A percentile compares a stretch with the other conserved stretches of the same genome.
Conservation (phyloP, 176 grass and related monocot genomes). For the Avena sativa region DNA sequence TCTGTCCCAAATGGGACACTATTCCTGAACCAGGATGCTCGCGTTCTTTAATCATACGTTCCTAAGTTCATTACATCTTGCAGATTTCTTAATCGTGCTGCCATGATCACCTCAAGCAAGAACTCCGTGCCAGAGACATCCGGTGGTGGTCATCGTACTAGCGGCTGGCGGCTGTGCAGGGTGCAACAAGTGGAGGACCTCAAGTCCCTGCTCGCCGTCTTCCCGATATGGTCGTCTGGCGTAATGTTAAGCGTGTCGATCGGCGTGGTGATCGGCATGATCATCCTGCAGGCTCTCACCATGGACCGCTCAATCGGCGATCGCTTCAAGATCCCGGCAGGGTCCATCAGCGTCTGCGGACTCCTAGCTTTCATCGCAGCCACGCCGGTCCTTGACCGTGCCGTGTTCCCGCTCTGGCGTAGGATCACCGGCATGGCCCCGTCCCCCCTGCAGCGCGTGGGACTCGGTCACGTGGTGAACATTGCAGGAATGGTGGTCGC, state of each 20-base stretch:
- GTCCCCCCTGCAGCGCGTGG: conserved; percentile 53
- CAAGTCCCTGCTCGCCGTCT: conserved; percentile 45
- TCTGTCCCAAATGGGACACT: not conserved
- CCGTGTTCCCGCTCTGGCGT: conserved; percentile 50
- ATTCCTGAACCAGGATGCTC: not conserved
- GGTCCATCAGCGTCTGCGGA: conserved; percentile 39
- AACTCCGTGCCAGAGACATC: not conserved
- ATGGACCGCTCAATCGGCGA: conserved; percentile 59
- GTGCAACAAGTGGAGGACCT: conserved; percentile 57
- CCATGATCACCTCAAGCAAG: conserved; percentile 46
- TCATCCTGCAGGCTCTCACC: conserved; percentile 58
- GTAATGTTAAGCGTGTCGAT: conserved; percentile 53
- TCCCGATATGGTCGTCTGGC: conserved; percentile 50
- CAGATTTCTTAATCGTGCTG: conserved; percentile 62
- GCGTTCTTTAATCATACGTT: not conserved
- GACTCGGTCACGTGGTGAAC: conserved; percentile 54
- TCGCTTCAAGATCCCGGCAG: conserved; percentile 52
- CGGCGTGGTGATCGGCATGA: conserved; percentile 41
- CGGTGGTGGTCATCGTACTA: conserved; percentile 4
- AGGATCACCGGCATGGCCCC: conserved; percentile 8
- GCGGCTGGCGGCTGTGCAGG: conserved; percentile 34
- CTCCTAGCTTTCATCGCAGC: not conserved
- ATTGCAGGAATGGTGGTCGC: conserved; percentile 32
- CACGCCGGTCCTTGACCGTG: conserved; percentile 45
- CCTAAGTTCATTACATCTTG: not conserved